A percentile compares a stretch with the other conserved stretches of the same genome.
Evolutionary conservation across 306 rosid species (phyloP).

Genomic region (Phaseolus lunatus): DNA sequence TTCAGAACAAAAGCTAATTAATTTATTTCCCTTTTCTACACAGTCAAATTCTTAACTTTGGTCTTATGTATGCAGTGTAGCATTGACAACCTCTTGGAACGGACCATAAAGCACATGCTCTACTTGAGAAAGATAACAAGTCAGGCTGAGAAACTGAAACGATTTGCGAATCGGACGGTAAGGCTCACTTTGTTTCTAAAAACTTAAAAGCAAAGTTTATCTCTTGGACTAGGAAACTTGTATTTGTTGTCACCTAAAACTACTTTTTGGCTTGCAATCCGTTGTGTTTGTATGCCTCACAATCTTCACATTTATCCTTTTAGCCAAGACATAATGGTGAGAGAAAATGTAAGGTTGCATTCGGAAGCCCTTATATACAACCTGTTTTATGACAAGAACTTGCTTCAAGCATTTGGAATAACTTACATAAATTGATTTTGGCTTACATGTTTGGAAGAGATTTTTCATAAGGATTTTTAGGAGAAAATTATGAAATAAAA

Average conservation of each 20-base stretch:
- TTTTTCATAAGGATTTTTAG: no score
- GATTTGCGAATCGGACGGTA: conserved; percentile 59
- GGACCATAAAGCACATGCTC: conserved; percentile 77
- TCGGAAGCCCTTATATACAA: background rate
- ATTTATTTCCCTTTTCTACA: conserved; percentile 3
- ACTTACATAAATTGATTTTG: no score
- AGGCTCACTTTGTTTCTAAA: background rate
- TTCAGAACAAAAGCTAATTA: background rate
- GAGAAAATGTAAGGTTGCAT: background rate
- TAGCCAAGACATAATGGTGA: background rate
- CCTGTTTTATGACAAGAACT: no score
- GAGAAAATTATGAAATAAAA: no score
- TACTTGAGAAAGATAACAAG: conserved; percentile 67
- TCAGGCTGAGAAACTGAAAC: conserved; percentile 75
- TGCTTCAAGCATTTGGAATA: no score
- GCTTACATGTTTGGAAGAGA: no score
- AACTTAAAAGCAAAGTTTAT: background rate
- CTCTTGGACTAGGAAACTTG: background rate
- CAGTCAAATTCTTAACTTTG: background rate
- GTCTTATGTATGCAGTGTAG: conserved; percentile 73
- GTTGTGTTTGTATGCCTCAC: background rate
- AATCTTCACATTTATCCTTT: conserved; percentile 2
- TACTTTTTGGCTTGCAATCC: background rate
- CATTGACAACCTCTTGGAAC: conserved; percentile 88
- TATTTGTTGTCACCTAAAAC: background rate